Evolutionary conservation across 164 flowering plant genomes (phyloP).

Genomic region (Magnolia changhungtana): DNA sequence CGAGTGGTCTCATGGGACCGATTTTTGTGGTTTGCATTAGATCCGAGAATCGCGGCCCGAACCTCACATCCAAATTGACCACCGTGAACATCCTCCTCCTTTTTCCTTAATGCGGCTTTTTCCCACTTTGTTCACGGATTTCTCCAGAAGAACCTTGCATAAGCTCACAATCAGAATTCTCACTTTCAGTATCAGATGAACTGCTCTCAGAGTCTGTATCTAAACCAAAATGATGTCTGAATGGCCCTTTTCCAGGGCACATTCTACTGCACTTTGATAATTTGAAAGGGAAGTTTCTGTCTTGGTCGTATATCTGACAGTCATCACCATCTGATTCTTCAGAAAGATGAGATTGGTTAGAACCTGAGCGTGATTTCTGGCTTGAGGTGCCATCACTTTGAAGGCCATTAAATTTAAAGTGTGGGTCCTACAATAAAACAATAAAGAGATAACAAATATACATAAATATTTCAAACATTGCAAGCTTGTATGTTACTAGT

Average conservation of each 20-base stretch:
- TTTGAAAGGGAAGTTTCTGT: conserved; percentile 14
- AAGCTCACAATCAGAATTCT: conserved; percentile 41
- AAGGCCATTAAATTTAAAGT: conserved; percentile 22
- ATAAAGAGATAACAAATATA: too few relatives aligned
- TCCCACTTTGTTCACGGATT: conserved; percentile 73
- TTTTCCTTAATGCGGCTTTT: conserved; percentile 51
- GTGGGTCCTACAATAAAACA: too few relatives aligned
- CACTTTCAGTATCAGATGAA: conserved; percentile 45
- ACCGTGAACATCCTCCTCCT: conserved; percentile 12
- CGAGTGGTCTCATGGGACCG: conserved; percentile 1
- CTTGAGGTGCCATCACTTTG: conserved; percentile 42
- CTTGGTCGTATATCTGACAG: conserved; percentile 23
- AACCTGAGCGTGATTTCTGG: conserved; percentile 18
- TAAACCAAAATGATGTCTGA: conserved; percentile 42
- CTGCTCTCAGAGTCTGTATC: conserved; percentile 27
- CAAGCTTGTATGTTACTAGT: too few relatives aligned
- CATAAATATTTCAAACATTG: too few relatives aligned
- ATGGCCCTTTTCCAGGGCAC: conserved; percentile 18
- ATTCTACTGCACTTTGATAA: too few relatives aligned
- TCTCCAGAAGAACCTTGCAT: conserved; percentile 51
- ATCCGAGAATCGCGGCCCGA: conserved; percentile 30
- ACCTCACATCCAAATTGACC: conserved; percentile 24
- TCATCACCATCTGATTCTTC: conserved; percentile 30
- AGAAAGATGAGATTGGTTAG: conserved; percentile 12
- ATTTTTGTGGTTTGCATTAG: conserved; percentile 17